Conservation (phyloP, 2,329 filamentous ascomycete species). For the Mycosphaerella sp. region DNA sequence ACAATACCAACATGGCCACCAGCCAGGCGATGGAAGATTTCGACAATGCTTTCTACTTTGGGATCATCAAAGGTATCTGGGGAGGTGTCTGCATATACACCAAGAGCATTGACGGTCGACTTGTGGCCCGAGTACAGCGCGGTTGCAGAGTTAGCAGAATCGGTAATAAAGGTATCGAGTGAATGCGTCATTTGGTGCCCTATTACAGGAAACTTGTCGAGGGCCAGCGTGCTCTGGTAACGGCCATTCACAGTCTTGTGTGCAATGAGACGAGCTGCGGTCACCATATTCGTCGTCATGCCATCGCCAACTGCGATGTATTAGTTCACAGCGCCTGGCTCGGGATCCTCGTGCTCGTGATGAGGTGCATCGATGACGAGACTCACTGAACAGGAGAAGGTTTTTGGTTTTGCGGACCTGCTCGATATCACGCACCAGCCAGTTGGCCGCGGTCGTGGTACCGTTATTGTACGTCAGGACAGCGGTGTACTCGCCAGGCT, state of each 20-base stretch:
- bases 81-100: conserved; percentile 74
- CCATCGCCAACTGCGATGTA: conserved; percentile 52
- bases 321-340: too few relatives aligned
- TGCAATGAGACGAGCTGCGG: conserved; percentile 68
- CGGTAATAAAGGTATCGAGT: conserved; percentile 74
- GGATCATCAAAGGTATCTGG: conserved; percentile 70
- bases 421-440: conserved; percentile 67
- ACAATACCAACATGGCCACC: conserved; percentile 58
- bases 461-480: conserved; percentile 69
- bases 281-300: conserved; percentile 56
- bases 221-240: conserved; percentile 63
- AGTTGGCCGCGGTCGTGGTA: conserved; percentile 65
- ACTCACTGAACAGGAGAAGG: conserved; percentile 63
- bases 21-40: conserved; percentile 66
- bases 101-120: conserved; percentile 73
- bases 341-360: too few relatives aligned
- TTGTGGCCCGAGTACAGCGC: conserved; percentile 80
- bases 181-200: conserved; percentile 88
- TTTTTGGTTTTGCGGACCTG: conserved; percentile 65
- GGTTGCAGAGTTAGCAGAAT: conserved; percentile 78
- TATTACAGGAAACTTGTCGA: conserved; percentile 69
- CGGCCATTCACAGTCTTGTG: conserved; percentile 81
- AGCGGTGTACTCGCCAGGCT: conserved; percentile 73
- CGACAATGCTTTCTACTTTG: conserved; percentile 77
- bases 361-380: too few relatives aligned